Evolutionary conservation across 768 basidiomycete species (phyloP).

Genomic region (Psilocybe cubensis): DNA sequence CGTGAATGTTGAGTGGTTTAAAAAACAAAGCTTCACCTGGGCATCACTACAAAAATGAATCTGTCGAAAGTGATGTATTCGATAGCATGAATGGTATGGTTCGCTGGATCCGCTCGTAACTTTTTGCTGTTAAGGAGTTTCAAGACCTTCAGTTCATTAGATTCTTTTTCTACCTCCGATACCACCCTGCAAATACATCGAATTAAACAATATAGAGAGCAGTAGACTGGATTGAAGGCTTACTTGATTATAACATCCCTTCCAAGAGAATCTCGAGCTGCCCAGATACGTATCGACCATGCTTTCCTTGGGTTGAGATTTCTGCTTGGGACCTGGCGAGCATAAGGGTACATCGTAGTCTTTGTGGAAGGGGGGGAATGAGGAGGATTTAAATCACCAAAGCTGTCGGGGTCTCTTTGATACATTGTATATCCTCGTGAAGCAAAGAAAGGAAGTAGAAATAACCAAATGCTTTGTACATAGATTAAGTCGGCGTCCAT

Average conservation of each 20-base stretch:
- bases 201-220: background rate
- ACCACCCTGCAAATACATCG: conserved; percentile 4
- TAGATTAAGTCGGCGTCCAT: background rate
- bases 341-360: conserved; percentile 5
- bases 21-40: no score
- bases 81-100: conserved; percentile 18
- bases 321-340: conserved; percentile 1
- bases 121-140: conserved; percentile 13
- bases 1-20: background rate
- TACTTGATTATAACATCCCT: conserved; percentile 16
- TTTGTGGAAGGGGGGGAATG: background rate
- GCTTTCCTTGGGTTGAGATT: background rate
- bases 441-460: background rate
- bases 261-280: conserved; percentile 7
- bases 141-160: conserved; percentile 15
- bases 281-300: conserved; percentile 4
- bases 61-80: conserved; percentile 16
- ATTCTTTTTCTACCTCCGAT: conserved; percentile 5
- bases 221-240: no score
- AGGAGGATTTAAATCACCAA: background rate
- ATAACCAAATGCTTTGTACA: background rate
- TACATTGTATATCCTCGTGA: background rate
- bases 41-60: conserved; percentile 21
- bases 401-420: background rate
- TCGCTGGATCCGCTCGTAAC: conserved; percentile 14